Conservation (phyloP, 2,329 filamentous ascomycete species). For the Ambrosiella cleistominuta region DNA sequence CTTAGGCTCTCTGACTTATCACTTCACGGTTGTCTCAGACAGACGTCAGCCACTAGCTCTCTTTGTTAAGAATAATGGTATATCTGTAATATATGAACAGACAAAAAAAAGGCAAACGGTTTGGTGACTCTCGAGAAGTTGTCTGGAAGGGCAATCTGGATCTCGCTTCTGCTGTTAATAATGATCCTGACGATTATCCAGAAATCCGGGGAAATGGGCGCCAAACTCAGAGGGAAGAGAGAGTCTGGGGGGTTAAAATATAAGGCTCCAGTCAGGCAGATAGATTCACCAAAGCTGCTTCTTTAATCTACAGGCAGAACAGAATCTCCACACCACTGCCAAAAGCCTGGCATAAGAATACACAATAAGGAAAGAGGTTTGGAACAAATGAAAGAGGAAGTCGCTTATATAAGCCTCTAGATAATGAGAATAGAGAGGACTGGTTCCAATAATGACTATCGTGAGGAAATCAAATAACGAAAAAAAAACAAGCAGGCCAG, state of each 20-base stretch:
- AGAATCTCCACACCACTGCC: too few species aligned
- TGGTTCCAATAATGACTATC: too few species aligned
- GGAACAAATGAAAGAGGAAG: background rate
- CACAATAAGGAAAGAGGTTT: background rate
- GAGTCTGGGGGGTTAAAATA: background rate
- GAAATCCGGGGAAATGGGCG: background rate
- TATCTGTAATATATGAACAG: background rate
- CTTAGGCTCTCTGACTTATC: background rate
- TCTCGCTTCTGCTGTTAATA: background rate
- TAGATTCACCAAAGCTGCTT: too few species aligned
- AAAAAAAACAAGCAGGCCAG: too few species aligned
- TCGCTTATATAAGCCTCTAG: background rate
- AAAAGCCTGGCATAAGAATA: too few species aligned
- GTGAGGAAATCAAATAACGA: too few species aligned
- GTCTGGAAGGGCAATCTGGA: background rate
- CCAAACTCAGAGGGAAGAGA: background rate
- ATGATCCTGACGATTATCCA: background rate
- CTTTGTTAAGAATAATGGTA: background rate
- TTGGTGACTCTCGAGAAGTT: background rate
- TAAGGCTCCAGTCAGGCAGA: background rate
- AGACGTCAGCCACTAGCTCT: background rate
- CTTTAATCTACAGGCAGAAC: too few species aligned
- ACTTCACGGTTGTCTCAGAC: background rate
- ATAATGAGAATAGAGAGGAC: too few species aligned
- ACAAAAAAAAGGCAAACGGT: background rate